phyloP scores from a whole-genome alignment of 306 rosid genomes.

The Canavalia ensiformis region DNA sequence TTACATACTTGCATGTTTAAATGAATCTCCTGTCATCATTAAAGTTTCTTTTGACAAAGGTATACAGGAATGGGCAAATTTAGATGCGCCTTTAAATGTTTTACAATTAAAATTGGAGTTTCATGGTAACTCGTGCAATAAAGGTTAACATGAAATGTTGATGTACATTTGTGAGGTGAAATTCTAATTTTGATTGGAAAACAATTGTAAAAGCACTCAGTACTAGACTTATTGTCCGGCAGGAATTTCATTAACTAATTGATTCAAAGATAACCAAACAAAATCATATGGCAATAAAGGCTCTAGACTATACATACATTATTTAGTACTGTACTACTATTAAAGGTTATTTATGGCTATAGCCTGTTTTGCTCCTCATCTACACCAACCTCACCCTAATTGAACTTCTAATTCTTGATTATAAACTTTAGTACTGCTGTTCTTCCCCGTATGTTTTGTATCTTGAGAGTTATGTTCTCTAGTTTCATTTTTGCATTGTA shows the following conservation, averaged over 20 bases:
- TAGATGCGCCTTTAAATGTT: no score
- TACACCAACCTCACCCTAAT: background rate
- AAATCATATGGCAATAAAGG: background rate
- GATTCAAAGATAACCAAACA: background rate
- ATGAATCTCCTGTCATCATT: background rate
- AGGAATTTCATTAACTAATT: background rate
- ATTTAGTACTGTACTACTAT: background rate
- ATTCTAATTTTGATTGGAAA: no score
- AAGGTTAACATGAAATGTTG: no score
- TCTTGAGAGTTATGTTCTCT: background rate
- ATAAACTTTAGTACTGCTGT: background rate
- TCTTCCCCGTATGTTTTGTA: background rate
- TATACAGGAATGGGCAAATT: background rate
- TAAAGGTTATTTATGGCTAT: background rate
- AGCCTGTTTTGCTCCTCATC: background rate
- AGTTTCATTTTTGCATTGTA: constrained; percentile 13
- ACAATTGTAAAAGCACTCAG: no score
- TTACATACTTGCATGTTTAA: background rate
- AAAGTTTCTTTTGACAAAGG: background rate
- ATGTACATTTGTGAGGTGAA: no score
- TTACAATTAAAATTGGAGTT: no score
- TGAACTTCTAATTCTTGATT: constrained; percentile 31
- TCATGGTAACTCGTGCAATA: no score
- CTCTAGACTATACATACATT: background rate
- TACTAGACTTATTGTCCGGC: no score